Conservation (phyloP, 768 basidiomycete genomes). For the Pilatotrama ljubarskyi region DNA sequence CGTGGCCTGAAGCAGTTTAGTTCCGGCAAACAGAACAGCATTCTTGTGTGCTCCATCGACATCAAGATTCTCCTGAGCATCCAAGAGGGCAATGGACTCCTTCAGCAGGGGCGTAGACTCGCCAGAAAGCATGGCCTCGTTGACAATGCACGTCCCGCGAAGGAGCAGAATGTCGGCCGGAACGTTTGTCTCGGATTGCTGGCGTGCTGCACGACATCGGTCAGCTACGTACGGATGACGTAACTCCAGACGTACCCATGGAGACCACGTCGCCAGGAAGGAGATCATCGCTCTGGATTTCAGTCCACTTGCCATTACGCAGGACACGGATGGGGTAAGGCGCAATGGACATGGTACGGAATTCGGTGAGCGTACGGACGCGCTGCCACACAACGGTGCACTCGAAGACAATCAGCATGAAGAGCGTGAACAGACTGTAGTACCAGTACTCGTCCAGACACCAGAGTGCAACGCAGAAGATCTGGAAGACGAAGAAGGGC, state of each 20-base stretch:
- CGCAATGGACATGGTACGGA: constrained; percentile 92
- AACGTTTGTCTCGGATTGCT: constrained; percentile 79
- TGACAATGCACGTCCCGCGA: constrained; percentile 92
- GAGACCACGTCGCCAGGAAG: constrained; percentile 91
- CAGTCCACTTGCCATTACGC: constrained; percentile 78
- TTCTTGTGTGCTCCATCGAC: constrained; percentile 88
- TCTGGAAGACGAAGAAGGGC: constrained; percentile 98
- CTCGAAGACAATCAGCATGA: constrained; percentile 98
- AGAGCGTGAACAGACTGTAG: constrained; percentile 94
- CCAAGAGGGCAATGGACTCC: constrained; percentile 88
- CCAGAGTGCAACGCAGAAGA: constrained; percentile 98
- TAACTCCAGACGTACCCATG: constrained; percentile 53
- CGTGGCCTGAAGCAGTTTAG: constrained; percentile 91
- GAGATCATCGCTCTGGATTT: constrained; percentile 81
- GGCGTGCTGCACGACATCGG: constrained; percentile 46
- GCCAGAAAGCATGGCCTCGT: constrained; percentile 98
- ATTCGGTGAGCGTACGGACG: constrained; percentile 90
- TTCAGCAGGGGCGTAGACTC: constrained; percentile 97
- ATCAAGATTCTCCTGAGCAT: constrained; percentile 72
- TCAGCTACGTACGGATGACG: neutral
- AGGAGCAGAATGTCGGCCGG: constrained; percentile 94
- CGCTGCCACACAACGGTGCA: constrained; percentile 99
- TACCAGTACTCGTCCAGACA: constrained; percentile 99
- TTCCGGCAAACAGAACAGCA: constrained; percentile 89
- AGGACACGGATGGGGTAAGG: constrained; percentile 86